These are phyloP conservation scores for Salvia rosmarinus DNA, from an alignment of 257 asterid species.

Conservation along the genomic window DNA sequence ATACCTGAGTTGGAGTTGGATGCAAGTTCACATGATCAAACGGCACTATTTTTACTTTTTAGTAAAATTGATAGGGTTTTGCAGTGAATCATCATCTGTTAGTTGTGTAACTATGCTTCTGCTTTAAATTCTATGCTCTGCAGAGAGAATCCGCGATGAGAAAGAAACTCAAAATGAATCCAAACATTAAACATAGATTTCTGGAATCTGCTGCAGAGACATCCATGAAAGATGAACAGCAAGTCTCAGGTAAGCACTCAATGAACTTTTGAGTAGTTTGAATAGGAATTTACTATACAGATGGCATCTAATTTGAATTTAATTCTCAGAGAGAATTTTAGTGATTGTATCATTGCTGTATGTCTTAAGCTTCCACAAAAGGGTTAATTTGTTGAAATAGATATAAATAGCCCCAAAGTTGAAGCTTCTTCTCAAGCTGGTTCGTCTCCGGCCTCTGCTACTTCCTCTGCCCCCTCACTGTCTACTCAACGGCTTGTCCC, in stretches of 20 bases:
- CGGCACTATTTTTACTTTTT: too few relatives aligned
- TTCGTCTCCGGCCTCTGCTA: constrained; percentile 37
- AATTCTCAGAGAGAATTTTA: constrained; percentile 25
- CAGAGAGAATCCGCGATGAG: constrained; percentile 86
- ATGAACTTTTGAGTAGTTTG: constrained; percentile 5
- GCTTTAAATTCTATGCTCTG: constrained; percentile 14
- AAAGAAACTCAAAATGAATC: constrained; percentile 60
- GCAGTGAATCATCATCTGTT: background rate
- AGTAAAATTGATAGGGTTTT: too few relatives aligned
- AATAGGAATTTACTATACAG: background rate
- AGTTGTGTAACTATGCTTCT: background rate
- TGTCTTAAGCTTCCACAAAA: constrained; percentile 50
- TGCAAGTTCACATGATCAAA: too few relatives aligned
- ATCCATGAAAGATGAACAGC: constrained; percentile 30
- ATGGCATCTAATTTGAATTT: constrained; percentile 2
- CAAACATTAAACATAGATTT: constrained; percentile 36
- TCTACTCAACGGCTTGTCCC: constrained; percentile 20
- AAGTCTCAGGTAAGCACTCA: constrained; percentile 63
- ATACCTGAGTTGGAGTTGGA: background rate
- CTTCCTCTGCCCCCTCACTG: constrained; percentile 36
- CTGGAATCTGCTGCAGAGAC: constrained; percentile 41
- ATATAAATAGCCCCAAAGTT: constrained; percentile 38
- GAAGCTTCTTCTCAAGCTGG: constrained; percentile 43
- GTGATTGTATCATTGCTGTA: constrained; percentile 35
- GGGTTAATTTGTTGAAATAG: constrained; percentile 36